Evolutionary conservation across 176 grass and related monocot species (phyloP).

Genomic region (bread wheat (Triticum aestivum)): IWGSC_CS_RefSeq_v2.1 NC_057814.1:502943257-502943756

Average conservation of each 20-base stretch:
- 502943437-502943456: background rate
- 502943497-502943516: background rate
- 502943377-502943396: background rate
- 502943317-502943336: background rate
- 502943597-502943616: constrained; percentile 13
- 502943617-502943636: constrained; percentile 43
- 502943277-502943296: background rate
- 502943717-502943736: constrained; percentile 57
- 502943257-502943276: background rate
- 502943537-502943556: constrained; percentile 28
- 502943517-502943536: background rate
- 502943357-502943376: background rate
- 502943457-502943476: background rate
- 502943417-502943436: background rate
- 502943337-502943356: background rate
- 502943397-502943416: background rate
- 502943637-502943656: constrained; percentile 36
- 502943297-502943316: background rate
- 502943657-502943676: constrained; percentile 30
- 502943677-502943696: constrained; percentile 47
- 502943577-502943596: constrained; percentile 31
- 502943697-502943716: constrained; percentile 39
- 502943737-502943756: constrained; percentile 52
- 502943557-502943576: background rate
- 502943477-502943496: background rate